Conservation (phyloP, 2,329 filamentous ascomycete genomes). For the Torrubiella hemipterigena region DNA sequence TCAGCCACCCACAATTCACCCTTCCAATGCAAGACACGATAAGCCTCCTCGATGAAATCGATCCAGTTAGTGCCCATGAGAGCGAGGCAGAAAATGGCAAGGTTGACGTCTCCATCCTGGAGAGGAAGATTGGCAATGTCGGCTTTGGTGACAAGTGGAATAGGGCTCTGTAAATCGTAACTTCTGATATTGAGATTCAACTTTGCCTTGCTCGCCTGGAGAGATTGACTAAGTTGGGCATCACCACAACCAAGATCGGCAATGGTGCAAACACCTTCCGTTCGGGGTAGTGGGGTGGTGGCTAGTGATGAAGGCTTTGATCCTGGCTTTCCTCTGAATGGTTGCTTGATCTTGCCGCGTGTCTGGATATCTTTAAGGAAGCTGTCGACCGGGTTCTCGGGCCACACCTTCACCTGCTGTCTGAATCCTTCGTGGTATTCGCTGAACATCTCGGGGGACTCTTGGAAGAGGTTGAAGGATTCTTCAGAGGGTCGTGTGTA, state of each 20-base stretch:
- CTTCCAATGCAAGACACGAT: constrained; percentile 80
- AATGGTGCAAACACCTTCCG: constrained; percentile 61
- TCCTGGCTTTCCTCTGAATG: constrained; percentile 16
- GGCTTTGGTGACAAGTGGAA: constrained; percentile 67
- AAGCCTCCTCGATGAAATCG: constrained; percentile 91
- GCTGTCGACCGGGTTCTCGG: constrained; percentile 85
- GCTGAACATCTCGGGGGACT: constrained; percentile 83
- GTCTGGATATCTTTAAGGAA: constrained; percentile 63
- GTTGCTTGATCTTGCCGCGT: constrained; percentile 45
- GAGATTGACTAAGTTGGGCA: constrained; percentile 61
- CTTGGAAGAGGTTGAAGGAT: constrained; percentile 70
- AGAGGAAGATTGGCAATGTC: constrained; percentile 81
- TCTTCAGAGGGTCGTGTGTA: constrained; percentile 84
- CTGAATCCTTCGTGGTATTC: constrained; percentile 97
- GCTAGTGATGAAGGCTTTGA: constrained; percentile 13
- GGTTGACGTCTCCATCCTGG: constrained; percentile 61
- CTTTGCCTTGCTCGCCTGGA: constrained; percentile 51
- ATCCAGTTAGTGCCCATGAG: constrained; percentile 99
- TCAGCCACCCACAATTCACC: constrained; percentile 96
- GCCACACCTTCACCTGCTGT: constrained; percentile 91
- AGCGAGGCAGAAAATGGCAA: constrained; percentile 90
- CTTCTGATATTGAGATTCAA: constrained; percentile 66
- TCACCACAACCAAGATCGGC: constrained; percentile 93
- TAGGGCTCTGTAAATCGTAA: constrained; percentile 75
- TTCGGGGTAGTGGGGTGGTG: constrained; percentile 53